Conservation (phyloP, 441 rosid species). For the Euphorbia schlechtendalii region DNA sequence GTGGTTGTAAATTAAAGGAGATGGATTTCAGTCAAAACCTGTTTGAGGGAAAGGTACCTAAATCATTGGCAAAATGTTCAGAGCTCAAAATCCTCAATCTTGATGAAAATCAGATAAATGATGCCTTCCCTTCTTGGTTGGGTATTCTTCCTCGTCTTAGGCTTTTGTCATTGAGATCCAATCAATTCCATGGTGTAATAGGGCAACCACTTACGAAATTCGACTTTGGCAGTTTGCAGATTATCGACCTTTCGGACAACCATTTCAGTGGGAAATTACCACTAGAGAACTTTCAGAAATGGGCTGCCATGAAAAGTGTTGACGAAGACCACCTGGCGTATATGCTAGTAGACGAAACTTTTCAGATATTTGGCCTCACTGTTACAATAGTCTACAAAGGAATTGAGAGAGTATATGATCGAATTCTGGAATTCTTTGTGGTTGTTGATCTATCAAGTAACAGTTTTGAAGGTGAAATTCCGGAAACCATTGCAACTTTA, state of each 20-base stretch:
- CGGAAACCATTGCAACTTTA: constrained; percentile 20
- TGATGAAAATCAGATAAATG: constrained; percentile 19
- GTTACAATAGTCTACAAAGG: constrained; percentile 5
- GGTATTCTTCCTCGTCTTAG: constrained; percentile 15
- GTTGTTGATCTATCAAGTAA: constrained; percentile 28
- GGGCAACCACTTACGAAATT: not conserved
- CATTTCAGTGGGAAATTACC: constrained; percentile 56
- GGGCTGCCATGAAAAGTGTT: constrained; percentile 42
- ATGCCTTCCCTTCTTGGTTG: constrained; percentile 30
- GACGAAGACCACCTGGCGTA: constrained; percentile 13
- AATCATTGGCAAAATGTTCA: constrained; percentile 25
- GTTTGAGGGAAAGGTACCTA: constrained; percentile 6
- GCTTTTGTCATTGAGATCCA: too few species aligned
- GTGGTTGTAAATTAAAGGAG: not conserved
- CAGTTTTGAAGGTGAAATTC: constrained; percentile 26
- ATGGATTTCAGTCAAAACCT: constrained; percentile 14
- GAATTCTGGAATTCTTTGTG: constrained; percentile 8
- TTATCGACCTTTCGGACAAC: constrained; percentile 55
- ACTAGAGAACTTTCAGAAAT: constrained; percentile 29
- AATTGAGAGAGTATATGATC: constrained; percentile 11
- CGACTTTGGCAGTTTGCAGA: constrained; percentile 26
- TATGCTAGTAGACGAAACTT: too few species aligned
- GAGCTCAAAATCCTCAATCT: constrained; percentile 17
- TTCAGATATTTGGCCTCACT: too few species aligned
- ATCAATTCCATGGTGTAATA: constrained; percentile 22